Base-by-base conservation (phyloP, 1,284 basidiomycete species). In the Cryptococcus amylolentus region DNA sequence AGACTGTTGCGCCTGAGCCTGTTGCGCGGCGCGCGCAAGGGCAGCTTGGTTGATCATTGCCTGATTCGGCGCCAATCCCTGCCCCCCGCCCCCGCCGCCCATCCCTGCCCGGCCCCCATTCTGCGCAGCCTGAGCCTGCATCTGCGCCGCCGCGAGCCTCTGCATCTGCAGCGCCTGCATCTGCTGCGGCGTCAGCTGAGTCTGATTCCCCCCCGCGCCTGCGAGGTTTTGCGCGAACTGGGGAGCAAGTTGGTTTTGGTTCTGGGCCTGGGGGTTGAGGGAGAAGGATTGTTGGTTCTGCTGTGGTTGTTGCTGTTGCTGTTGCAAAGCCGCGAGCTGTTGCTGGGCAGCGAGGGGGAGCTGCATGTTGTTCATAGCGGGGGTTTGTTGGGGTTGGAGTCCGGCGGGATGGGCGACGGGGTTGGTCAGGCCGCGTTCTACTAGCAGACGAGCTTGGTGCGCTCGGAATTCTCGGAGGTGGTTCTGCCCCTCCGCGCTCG, bases 291-390 rank as follows among this genome's bases (percentile, higher is more conserved):
- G 16, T 10, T 42, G 45, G 18, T 56, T 51, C 44, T 55, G 45
- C 23, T 53, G 45, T 39, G 55, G 58, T 20, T 61, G 58, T 20
- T 62, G 56, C 42, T 63, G 62, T 39, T 67, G 67, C 35, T 63
- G 61, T 46, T 68, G 66, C 3, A 67, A 54, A 12, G 59, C 58
- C 14, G 65, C 65, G 48, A 68, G 50, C 37, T 68, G 67, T 53
- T 70, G 68, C 40, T 69, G 67, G 26, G 67, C 56, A 13, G 60
- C 52, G 20, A 63, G 62, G 9, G 57, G 59, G 43, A 68, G 47
- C 38, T 64, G 63, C 39, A 62, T 64, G 18, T 61, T 61, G 26
- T 63, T 61, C 62, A 67, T 61, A 38, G 56, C 55, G 2, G 60
- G 54, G 13, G 54, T 53, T 23, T 58, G 58, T 49, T 66, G 60